Base-by-base conservation (phyloP, 192 early-diverging fungal species). In the Helicostylum pulchrum region DNA sequence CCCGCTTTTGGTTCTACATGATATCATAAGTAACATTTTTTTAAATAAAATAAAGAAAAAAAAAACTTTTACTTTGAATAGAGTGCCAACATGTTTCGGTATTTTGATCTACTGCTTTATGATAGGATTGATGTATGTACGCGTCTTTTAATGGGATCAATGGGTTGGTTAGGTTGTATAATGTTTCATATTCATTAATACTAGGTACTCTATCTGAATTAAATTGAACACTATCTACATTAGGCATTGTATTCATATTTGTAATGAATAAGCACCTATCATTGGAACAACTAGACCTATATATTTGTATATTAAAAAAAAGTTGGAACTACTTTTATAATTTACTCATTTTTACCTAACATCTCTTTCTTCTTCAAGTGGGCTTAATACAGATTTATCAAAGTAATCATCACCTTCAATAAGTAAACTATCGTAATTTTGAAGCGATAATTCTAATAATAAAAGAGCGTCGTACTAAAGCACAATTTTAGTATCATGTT, bases 211-310 rank as follows among this genome's bases (percentile, higher is more conserved):
- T 59, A 48, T 79, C 68, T 3, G 68, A 65, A 44, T 74, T 52
- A 53, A 66, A 67, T 21, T 50, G 30, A 14, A 81, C 70, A 10
- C 61, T 63, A 42, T 65, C 69, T 34, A 78, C 74, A 50, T 58
- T 26, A 30, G 83, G 80, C 54, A 82, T 78, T 21, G 83, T 76
- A 21, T 82, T 78, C 8, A 82, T 68, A 45, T 70, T 80, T 15
- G 83, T 84, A 45, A 71, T 64, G 47, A 84, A 84, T 44, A 84
- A 62, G 44, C 83, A 84, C 61, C 75, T 80, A 64, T 84, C 83
- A 59, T 84, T 82, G 51, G 57, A 59, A 60, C 83, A 84, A 8
- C 80, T 75, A 9, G 83, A 65, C 59, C 80, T 82, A 19, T 17
- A 3, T 31, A 9, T 7, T 1, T 10, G 30, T 7, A 26, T 59